Base-by-base conservation (phyloP, 768 basidiomycete species). In the Pleurotus cornucopiae region DNA sequence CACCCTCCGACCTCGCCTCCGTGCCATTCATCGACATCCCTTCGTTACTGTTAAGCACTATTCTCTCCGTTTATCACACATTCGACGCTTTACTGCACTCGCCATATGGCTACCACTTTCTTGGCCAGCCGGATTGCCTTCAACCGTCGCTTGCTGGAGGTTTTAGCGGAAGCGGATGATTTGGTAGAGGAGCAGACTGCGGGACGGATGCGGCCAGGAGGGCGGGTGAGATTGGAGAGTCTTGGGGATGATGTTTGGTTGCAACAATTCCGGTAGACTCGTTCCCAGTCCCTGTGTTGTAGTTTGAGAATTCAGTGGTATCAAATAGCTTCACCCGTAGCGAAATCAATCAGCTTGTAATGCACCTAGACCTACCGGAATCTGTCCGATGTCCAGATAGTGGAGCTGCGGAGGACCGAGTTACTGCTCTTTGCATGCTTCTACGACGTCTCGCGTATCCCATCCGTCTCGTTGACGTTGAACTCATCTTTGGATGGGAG, bases 331-430 rank as follows among this genome's bases (percentile, higher is more conserved):
- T 51, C 34, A 51, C 49, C 30, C 34, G 18, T n/a, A 37, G 18
- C 39, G 49, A 51, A 57, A 14, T 51, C 56, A 38, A 21, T 41
- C 39, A 40, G 39, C 39, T 40, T 40, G 39, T 40, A n/a, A n/a
- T 40, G n/a, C 39, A 40, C n/a, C n/a, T 40, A n/a, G n/a, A 40
- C n/a, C 39, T 40, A 11, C 39, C 39, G 39, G 39, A 11, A n/a
- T 40, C 39, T 40, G 39, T 40, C 12, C 39, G n/a, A n/a, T 40
- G 39, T 40, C 39, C 39, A 40, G 39, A 40, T 11, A 11, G 39
- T 40, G 39, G 39, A 40, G 39, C 39, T 40, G n/a, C 39, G 11
- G 39, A 40, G 39, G 39, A 40, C n/a, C 39, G 39, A n/a, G 20
- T 20, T 20, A 20, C 20, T 40, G 39, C 39, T n/a, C 39, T 40